Evolutionary conservation across 331 rosid genomes (phyloP).

Genomic region (Saraca asoca): DNA sequence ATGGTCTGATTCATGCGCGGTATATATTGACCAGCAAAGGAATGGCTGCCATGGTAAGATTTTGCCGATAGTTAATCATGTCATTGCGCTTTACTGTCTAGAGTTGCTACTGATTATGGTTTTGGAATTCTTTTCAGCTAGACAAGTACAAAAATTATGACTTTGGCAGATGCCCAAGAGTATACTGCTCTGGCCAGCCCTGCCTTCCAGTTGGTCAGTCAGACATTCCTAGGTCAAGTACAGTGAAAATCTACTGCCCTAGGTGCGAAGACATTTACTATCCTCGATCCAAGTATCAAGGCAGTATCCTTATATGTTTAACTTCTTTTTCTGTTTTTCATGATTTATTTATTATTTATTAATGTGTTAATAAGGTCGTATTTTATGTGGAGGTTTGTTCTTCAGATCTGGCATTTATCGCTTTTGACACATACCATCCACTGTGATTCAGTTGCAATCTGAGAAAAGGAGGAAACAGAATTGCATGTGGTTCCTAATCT

Average conservation of each 20-base stretch:
- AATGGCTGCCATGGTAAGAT: constrained; percentile 82
- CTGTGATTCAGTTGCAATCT: no score
- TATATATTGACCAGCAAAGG: constrained; percentile 90
- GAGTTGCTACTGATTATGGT: constrained; percentile 7
- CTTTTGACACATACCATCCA: no score
- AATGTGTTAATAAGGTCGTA: no score
- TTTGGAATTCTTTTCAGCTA: constrained; percentile 42
- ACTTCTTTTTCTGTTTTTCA: neutral
- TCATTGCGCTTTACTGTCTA: neutral
- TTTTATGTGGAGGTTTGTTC: no score
- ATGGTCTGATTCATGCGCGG: constrained; percentile 88
- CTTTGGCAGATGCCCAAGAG: constrained; percentile 98
- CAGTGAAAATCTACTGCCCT: constrained; percentile 96
- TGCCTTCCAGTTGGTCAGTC: constrained; percentile 99
- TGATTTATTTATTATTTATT: no score
- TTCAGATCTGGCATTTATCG: no score
- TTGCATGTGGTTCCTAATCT: no score
- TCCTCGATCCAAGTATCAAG: constrained; percentile 99
- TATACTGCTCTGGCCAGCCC: constrained; percentile 96
- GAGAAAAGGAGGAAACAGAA: no score
- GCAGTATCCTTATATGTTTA: constrained; percentile 84
- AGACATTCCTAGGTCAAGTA: constrained; percentile 91
- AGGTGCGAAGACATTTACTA: constrained; percentile 96
- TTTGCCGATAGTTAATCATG: constrained; percentile 6
- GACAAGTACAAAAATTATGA: constrained; percentile 94